Evolutionary conservation across 164 flowering plant species (phyloP).

Genomic region (Piper betle): DNA sequence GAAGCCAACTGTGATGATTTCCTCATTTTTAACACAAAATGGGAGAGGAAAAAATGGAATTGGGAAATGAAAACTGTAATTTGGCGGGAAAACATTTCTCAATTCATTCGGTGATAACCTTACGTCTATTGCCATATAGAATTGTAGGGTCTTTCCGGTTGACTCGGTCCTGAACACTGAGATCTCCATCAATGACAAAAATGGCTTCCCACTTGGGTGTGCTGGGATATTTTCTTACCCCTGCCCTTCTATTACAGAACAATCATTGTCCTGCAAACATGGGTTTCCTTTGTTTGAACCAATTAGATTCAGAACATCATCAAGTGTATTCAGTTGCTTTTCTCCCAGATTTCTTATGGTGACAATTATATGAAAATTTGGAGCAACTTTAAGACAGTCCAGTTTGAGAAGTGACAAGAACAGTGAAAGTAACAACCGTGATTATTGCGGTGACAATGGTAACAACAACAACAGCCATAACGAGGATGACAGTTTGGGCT

Average conservation of each 20-base stretch:
- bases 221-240: not conserved
- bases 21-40: no score
- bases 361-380: not conserved
- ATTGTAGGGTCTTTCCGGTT: not conserved
- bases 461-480: slow-evolving; percentile 5
- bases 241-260: not conserved
- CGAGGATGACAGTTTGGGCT: slow-evolving; percentile 4
- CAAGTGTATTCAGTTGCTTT: not conserved
- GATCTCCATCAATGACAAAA: not conserved
- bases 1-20: no score
- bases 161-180: not conserved
- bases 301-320: not conserved
- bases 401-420: not conserved
- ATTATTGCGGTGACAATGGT: slow-evolving; percentile 2
- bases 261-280: not conserved
- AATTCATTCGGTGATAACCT: not conserved
- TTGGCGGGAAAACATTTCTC: no score
- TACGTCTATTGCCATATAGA: not conserved
- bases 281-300: not conserved
- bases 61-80: no score
- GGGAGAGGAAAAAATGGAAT: no score
- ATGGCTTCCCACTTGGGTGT: not conserved
- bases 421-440: slow-evolving; percentile 1
- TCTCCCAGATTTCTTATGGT: not conserved
- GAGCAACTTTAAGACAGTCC: not conserved